phyloP scores from a whole-genome alignment of 2,329 filamentous ascomycete genomes.

The Penicillium crustosum region DNA sequence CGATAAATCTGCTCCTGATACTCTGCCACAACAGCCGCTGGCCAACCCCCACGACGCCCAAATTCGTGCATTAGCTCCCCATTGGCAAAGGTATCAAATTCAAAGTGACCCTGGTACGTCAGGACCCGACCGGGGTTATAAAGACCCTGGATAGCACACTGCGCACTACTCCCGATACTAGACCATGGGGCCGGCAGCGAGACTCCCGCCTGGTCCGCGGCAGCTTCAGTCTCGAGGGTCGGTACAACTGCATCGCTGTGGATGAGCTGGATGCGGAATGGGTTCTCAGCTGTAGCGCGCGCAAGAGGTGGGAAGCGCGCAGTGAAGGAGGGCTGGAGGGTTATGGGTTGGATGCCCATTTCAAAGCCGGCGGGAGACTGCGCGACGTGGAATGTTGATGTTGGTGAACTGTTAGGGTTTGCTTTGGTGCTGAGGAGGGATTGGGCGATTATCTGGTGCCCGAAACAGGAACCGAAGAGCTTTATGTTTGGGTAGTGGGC shows the following conservation, averaged over 20 bases:
- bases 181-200: slow-evolving; percentile 30
- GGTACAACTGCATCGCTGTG: slow-evolving; percentile 35
- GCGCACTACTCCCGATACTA: slow-evolving; percentile 29
- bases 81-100: slow-evolving; percentile 32
- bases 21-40: slow-evolving; percentile 6
- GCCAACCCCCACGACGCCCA: slow-evolving; percentile 25
- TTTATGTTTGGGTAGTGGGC: slow-evolving; percentile 28
- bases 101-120: slow-evolving; percentile 37
- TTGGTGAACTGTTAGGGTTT: neutral
- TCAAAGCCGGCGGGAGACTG: slow-evolving; percentile 27
- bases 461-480: slow-evolving; percentile 38
- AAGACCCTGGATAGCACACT: slow-evolving; percentile 32
- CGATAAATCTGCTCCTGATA: slow-evolving; percentile 26
- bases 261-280: slow-evolving; percentile 35
- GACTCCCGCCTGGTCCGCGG: neutral
- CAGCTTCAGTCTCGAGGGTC: slow-evolving; percentile 1
- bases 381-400: slow-evolving; percentile 22
- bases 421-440: slow-evolving; percentile 21
- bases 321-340: slow-evolving; percentile 23
- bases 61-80: slow-evolving; percentile 27
- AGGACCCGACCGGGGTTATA: slow-evolving; percentile 31
- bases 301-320: slow-evolving; percentile 14
- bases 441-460: slow-evolving; percentile 35
- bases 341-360: slow-evolving; percentile 32
- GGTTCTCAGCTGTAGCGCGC: neutral